Conservation (phyloP, 2,329 filamentous ascomycete species). For the Arthrobotrys iridis region DNA sequence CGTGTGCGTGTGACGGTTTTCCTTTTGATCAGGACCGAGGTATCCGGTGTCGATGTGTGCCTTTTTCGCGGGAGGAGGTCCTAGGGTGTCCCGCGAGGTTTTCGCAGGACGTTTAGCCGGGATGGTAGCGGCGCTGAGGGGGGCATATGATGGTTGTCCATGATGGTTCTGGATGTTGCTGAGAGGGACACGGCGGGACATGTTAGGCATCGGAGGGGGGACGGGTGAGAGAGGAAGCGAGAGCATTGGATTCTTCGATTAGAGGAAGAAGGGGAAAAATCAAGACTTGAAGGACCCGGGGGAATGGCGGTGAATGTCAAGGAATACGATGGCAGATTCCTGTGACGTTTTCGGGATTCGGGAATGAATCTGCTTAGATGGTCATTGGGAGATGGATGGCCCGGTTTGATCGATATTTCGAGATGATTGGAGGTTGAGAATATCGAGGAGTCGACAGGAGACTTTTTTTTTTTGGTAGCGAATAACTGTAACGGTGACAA, state of each 20-base stretch:
- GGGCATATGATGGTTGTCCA: slow-evolving; percentile 18
- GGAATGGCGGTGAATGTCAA: not conserved
- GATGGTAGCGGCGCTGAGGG: slow-evolving; percentile 13
- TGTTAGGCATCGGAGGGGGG: slow-evolving; percentile 36
- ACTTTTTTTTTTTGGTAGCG: no score
- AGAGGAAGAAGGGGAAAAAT: not conserved
- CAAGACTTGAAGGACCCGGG: not conserved
- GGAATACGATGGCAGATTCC: slow-evolving; percentile 13
- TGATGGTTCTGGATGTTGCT: slow-evolving; percentile 50
- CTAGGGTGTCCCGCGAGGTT: slow-evolving; percentile 24
- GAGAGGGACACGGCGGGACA: slow-evolving; percentile 50
- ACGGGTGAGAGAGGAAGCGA: slow-evolving; percentile 49
- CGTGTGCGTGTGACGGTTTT: slow-evolving; percentile 26
- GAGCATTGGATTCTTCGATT: slow-evolving; percentile 32
- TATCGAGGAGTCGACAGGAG: no score
- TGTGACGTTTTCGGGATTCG: not conserved
- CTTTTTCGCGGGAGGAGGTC: slow-evolving; percentile 49
- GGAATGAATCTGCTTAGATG: slow-evolving; percentile 10
- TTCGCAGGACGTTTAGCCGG: slow-evolving; percentile 50
- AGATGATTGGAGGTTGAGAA: not conserved
- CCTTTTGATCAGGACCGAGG: slow-evolving; percentile 34
- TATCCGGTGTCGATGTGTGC: slow-evolving; percentile 36
- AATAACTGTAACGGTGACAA: not conserved
- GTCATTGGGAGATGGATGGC: slow-evolving; percentile 18
- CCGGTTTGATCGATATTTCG: not conserved